phyloP scores from a whole-genome alignment of 2,329 filamentous ascomycete genomes.

The Madurella mycetomatis region DNA sequence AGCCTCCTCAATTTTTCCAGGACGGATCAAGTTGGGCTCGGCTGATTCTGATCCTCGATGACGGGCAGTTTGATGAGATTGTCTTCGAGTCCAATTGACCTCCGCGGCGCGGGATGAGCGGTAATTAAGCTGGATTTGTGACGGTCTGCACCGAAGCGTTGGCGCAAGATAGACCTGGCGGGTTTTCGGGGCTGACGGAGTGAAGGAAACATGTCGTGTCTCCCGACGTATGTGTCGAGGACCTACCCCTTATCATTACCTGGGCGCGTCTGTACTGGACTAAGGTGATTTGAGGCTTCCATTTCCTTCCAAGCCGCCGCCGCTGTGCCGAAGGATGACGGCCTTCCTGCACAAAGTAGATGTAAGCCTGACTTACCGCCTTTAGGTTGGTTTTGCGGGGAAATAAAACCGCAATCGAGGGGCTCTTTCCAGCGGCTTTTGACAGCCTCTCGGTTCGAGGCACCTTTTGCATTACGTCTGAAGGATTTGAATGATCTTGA shows the following conservation, averaged over 20 bases:
- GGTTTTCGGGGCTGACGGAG: background rate
- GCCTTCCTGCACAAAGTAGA: background rate
- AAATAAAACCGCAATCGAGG: background rate
- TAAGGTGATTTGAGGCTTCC: background rate
- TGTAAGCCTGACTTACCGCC: background rate
- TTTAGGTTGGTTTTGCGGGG: background rate
- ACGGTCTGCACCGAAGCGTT: background rate
- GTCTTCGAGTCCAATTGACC: background rate
- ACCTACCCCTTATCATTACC: background rate
- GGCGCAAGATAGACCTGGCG: background rate
- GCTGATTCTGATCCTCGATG: background rate
- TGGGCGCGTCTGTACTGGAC: background rate
- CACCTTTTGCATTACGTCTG: background rate
- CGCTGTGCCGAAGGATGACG: background rate
- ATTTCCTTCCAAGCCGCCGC: background rate
- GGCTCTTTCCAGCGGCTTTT: background rate
- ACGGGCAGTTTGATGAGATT: background rate
- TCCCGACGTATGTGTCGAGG: too few species aligned
- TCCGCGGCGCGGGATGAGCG: background rate
- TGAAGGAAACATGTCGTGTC: background rate
- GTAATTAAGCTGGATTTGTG: background rate
- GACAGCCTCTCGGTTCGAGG: background rate
- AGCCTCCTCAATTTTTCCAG: conserved; percentile 21
- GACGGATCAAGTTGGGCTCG: background rate
- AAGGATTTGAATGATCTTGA: too few species aligned